A percentile compares a stretch with the other conserved stretches of the same genome.
Evolutionary conservation across 129 eudicot species (phyloP).

Genomic region (Dittrichia graveolens): DNA sequence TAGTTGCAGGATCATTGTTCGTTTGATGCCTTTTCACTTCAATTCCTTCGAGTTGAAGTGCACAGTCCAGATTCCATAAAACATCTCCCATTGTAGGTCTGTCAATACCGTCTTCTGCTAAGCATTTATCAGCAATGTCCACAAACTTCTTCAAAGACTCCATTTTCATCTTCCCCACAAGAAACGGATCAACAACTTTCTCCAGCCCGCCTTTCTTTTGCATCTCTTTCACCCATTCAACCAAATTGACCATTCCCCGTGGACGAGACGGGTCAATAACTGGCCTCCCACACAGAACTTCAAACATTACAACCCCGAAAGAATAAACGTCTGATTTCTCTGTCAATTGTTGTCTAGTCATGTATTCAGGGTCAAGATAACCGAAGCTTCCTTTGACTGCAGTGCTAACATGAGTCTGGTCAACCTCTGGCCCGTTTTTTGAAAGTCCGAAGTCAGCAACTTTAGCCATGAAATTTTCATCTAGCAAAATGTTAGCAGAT

Average conservation of each 20-base stretch:
- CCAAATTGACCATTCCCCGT: slow-evolving; percentile 63
- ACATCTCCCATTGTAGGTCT: slow-evolving; percentile 68
- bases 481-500: slow-evolving; percentile 67
- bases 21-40: slow-evolving; percentile 19
- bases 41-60: slow-evolving; percentile 45
- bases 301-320: slow-evolving; percentile 74
- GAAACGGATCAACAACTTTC: slow-evolving; percentile 47
- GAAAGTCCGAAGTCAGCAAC: slow-evolving; percentile 79
- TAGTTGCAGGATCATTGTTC: slow-evolving; percentile 6
- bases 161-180: slow-evolving; percentile 45
- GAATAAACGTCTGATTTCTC: slow-evolving; percentile 75
- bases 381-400: slow-evolving; percentile 83
- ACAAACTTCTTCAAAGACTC: slow-evolving; percentile 52
- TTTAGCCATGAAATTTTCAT: slow-evolving; percentile 67
- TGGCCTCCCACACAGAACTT: slow-evolving; percentile 63
- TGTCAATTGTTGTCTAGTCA: slow-evolving; percentile 60
- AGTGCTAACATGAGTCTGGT: slow-evolving; percentile 68
- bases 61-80: slow-evolving; percentile 57
- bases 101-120: slow-evolving; percentile 54
- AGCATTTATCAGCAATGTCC: slow-evolving; percentile 61
- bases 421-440: slow-evolving; percentile 62
- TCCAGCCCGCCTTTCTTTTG: slow-evolving; percentile 43
- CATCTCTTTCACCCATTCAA: slow-evolving; percentile 56
- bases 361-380: slow-evolving; percentile 72
- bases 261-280: slow-evolving; percentile 72